These are phyloP conservation scores for Daedalea quercina DNA, from an alignment of 768 basidiomycete species.

Conservation along the genomic window DNA sequence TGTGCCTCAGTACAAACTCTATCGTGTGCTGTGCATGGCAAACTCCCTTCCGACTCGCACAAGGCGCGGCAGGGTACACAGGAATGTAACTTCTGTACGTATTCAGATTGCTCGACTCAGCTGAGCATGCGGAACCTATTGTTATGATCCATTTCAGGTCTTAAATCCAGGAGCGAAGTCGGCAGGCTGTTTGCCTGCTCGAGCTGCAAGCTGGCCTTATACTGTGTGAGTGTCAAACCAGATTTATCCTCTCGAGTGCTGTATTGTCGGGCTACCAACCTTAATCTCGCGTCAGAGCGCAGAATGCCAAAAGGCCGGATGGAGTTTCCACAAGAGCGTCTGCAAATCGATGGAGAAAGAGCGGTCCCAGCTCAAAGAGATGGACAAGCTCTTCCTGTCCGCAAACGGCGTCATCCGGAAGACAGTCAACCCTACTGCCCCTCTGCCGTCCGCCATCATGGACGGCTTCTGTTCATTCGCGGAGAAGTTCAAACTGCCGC, in stretches of 20 bases:
- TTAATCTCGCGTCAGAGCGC: background rate
- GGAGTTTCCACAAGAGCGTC: background rate
- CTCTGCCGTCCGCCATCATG: background rate
- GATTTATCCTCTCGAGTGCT: background rate
- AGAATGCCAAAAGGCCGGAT: background rate
- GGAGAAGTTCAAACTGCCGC: background rate
- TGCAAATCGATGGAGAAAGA: background rate
- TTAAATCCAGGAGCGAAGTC: too few relatives aligned
- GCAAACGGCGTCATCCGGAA: background rate
- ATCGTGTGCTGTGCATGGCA: too few relatives aligned
- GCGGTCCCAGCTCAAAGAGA: background rate
- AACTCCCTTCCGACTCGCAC: too few relatives aligned
- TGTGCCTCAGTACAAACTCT: too few relatives aligned
- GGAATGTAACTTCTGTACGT: too few relatives aligned
- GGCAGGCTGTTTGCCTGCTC: too few relatives aligned
- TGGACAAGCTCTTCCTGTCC: background rate
- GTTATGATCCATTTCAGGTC: too few relatives aligned
- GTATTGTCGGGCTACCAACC: background rate
- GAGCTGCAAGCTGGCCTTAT: background rate
- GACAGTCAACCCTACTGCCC: too few relatives aligned
- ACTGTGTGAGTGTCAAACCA: background rate
- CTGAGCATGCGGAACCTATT: too few relatives aligned
- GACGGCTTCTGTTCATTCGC: background rate
- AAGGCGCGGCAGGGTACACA: too few relatives aligned
- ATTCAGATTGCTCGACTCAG: too few relatives aligned